These are phyloP conservation scores for Pseudozyma flocculosa DNA, from an alignment of 1,284 basidiomycete genomes.

Conservation along the genomic window DNA sequence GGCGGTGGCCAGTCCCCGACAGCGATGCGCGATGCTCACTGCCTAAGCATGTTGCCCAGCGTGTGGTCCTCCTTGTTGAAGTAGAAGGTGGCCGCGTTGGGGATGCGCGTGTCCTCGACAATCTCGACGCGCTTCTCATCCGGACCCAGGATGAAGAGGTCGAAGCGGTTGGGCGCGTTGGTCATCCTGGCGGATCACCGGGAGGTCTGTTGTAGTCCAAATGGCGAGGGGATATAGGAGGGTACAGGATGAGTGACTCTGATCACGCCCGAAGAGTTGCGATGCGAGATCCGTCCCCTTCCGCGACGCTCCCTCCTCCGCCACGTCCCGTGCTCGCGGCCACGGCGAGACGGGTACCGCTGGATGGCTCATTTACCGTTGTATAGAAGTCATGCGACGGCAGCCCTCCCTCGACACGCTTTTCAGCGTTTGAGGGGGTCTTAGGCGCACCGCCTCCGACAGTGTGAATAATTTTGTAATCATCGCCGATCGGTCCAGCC, in stretches of 20 bases:
- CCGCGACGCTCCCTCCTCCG: no score
- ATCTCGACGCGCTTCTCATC: constrained; percentile 89
- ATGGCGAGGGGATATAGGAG: neutral
- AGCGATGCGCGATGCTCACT: constrained; percentile 64
- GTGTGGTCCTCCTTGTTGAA: constrained; percentile 97
- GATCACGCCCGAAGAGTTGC: no score
- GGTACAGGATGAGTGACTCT: no score
- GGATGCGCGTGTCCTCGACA: constrained; percentile 92
- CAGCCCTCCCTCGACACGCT: constrained; percentile 28
- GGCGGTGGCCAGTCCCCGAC: neutral
- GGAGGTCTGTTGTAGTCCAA: no score
- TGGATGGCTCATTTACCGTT: constrained; percentile 56
- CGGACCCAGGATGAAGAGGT: constrained; percentile 85
- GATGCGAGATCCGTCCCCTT: no score
- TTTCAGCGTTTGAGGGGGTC: constrained; percentile 42
- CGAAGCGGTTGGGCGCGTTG: constrained; percentile 89
- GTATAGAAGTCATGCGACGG: constrained; percentile 46
- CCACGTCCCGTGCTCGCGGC: no score
- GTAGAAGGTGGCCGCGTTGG: constrained; percentile 91
- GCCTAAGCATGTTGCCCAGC: constrained; percentile 88
- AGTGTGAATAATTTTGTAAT: constrained; percentile 54
- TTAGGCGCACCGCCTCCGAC: constrained; percentile 35
- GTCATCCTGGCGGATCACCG: constrained; percentile 33
- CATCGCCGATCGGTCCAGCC: constrained; percentile 17
- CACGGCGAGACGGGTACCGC: no score